Base-by-base conservation (phyloP, 352 stramenopile genomes). In the Globisporangium alternatum region DNA sequence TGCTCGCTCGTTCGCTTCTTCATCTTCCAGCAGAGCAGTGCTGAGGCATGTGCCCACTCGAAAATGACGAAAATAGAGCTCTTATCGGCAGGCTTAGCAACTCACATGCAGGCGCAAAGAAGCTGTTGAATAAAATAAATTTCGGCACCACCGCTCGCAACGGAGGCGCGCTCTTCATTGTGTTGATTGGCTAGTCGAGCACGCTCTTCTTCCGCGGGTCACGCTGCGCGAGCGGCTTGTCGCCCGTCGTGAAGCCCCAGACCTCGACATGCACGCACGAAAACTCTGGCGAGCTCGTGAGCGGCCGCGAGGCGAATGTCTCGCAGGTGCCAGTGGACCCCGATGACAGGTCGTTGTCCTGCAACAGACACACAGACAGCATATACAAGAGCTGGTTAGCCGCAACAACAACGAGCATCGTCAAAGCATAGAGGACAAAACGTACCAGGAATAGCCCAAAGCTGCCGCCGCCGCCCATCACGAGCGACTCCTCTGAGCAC, bases 371-470 rank as follows among this genome's bases (percentile, higher is more conserved):
- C 53, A 68, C n/a, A 68, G 15, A 47, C 45, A 55, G 35, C 12
- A 58, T 5, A 41, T 60, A 62, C 22, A 43, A 33, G 12, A 52
- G 44, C 12, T 28, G 58, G n/a, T 61, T 25, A 67, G 30, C 54
- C 53, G 5, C 37, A n/a, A 19, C 17, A 6, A 12, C 21, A 58
- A 56, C 31, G 6, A 13, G 19, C 13, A 25, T 22, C 13, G 2
- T 22, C 41, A 37, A 52, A 49, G 17, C 49, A 30, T 19, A 45
- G 53, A 52, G 55, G 41, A 17, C 55, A 12, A 3, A 12, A 81
- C 81, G 65, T 74, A 93, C 86, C 68, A 97, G 67, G 62, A 92
- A 96, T 59, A 97, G 78, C 1, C 88, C 91, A 64, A 97, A 97
- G 63, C 80, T 91, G 37, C 90, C 90, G 2, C 91, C 91, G 19